These are phyloP conservation scores for Aureobasidium musti DNA, from an alignment of 2,329 filamentous ascomycete species.

Conservation along the genomic window DNA sequence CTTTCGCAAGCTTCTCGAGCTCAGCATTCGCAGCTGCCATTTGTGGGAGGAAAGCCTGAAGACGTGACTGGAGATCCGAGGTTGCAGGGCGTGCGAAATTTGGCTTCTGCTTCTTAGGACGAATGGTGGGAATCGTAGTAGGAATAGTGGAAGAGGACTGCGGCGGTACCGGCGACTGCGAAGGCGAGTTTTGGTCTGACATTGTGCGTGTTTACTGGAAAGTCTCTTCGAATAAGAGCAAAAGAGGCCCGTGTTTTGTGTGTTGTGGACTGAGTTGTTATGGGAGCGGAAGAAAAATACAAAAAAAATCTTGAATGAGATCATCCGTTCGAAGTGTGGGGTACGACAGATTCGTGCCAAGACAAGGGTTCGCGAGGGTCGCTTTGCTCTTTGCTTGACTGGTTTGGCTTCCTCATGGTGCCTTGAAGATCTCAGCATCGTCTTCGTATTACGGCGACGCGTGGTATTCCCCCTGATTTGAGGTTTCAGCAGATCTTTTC, in stretches of 20 bases:
- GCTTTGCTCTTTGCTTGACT: not conserved
- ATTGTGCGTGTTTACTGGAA: not conserved
- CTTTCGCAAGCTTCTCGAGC: constrained; percentile 33
- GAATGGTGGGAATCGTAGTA: constrained; percentile 11
- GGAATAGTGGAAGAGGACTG: constrained; percentile 11
- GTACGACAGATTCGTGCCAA: not conserved
- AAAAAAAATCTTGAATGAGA: constrained; percentile 22
- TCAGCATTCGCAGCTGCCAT: constrained; percentile 39
- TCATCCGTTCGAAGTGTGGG: constrained; percentile 5
- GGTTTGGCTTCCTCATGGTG: not conserved
- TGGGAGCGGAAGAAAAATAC: constrained; percentile 4
- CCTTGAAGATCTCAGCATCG: constrained; percentile 2
- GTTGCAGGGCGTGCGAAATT: constrained; percentile 5
- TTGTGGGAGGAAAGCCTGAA: constrained; percentile 40
- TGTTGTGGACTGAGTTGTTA: not conserved
- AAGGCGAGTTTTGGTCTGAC: constrained; percentile 9
- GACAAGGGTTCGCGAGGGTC: not conserved
- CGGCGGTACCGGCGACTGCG: not conserved
- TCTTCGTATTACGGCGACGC: not conserved
- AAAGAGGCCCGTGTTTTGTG: not conserved
- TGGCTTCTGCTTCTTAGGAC: constrained; percentile 25
- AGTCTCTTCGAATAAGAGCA: not conserved
- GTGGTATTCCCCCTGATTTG: constrained; percentile 1
- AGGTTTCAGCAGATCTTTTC: not conserved
- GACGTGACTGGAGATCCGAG: constrained; percentile 35